Evolutionary conservation across 176 grass and related monocot genomes (phyloP), one percentile per base, ranked within the genome.

Genomic region (Oryza longistaminata): DNA sequence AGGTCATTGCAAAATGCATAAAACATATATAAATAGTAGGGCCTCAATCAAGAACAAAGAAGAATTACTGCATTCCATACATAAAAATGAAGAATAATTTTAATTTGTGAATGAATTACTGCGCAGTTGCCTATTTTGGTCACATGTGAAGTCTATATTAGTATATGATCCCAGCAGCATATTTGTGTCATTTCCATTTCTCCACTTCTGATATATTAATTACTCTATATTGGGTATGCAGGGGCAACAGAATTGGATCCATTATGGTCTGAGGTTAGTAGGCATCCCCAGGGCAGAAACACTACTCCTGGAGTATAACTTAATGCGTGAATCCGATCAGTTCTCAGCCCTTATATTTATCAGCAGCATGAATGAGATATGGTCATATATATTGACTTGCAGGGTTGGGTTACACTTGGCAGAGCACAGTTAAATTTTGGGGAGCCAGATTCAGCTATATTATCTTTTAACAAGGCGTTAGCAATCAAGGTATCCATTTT

Each of bases 401-500:
- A 97, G 92, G 90, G 92, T 81, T 97, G 94, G 94, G 64, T 94
- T 68, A 97, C 94, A 7, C 94, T 97, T 81, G 94, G 92, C 80
- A 92, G 94, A 85, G 83, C 94, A 44, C 92, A 97, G 29, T 81
- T 97, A 85, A 97, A 97, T 74, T 97, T 90, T 66, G 92, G 94
- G 26, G 94, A 94, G 81, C 94, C 94, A 66, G 94, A 97, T 89
- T 94, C 88, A 70, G 89, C 94, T 46, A 85, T 94, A 78, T 39
- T 85, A 52, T 90, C 90, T 66, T 97, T 97, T 81, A 86, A 92
- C 86, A 97, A 82, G 83, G 92, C 77, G 6, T 81, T 97, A 81
- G 64, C 76, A 64, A 81, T 97, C 29, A 90, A 92, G 85, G 94
- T 92, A 60, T 40, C 27, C 7, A 26, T 42, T 74, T 74, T 53